Evolutionary conservation across 306 rosid species (phyloP).

Genomic region (Cicer chorassanicum): DNA sequence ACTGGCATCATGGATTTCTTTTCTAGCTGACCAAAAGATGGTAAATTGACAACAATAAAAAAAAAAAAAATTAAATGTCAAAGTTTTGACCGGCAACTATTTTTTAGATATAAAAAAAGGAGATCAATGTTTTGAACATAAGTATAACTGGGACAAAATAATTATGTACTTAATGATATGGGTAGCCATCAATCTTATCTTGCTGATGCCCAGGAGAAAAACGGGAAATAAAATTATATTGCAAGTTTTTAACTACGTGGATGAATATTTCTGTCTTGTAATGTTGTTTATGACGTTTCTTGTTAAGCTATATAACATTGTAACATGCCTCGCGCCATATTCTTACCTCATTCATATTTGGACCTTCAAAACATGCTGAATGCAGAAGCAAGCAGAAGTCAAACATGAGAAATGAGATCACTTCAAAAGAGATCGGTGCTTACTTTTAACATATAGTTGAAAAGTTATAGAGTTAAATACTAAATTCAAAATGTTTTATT

Average conservation of each 20-base stretch:
- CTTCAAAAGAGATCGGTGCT: conserved; percentile 22
- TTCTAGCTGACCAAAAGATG: conserved; percentile 6
- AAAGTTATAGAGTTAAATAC: neutral
- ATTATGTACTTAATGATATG: conserved; percentile 9
- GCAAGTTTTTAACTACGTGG: conserved; percentile 15
- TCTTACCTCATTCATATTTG: conserved; percentile 13
- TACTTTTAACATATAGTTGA: conserved; percentile 2
- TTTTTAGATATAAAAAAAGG: neutral
- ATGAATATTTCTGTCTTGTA: conserved; percentile 2
- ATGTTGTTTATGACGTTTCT: conserved; percentile 37
- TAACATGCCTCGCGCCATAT: conserved; percentile 31
- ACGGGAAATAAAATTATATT: conserved; percentile 21
- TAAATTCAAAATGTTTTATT: neutral
- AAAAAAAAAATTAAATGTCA: conserved; percentile 9
- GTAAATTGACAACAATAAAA: neutral
- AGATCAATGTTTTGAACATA: neutral
- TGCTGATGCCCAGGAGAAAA: conserved; percentile 40
- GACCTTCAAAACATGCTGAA: conserved; percentile 10
- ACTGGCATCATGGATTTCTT: no score
- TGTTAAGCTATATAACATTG: conserved; percentile 32
- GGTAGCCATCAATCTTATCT: conserved; percentile 37
- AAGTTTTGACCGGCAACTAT: conserved; percentile 10
- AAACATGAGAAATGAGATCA: conserved; percentile 29
- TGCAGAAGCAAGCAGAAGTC: conserved; percentile 12
- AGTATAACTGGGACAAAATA: neutral